A percentile compares a stretch with the other conserved stretches of the same genome.
These are phyloP conservation scores for Cercophora scortea DNA, from an alignment of 495 filamentous ascomycete species.

Conservation along the genomic window DNA sequence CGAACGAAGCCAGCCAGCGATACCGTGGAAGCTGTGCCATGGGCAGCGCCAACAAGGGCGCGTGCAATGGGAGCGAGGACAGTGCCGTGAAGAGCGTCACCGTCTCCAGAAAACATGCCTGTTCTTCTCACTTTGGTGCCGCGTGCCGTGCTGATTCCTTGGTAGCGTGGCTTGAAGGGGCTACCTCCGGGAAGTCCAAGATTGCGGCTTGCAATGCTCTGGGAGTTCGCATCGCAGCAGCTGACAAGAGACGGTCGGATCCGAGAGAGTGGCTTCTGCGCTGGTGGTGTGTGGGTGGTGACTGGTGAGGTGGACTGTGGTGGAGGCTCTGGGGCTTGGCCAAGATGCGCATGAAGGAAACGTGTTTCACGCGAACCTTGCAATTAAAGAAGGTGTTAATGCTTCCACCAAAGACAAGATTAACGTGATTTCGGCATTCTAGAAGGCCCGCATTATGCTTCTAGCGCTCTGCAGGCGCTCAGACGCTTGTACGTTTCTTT, in stretches of 20 bases:
- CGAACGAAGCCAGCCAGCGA: too few species aligned
- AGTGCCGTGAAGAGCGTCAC: too few species aligned
- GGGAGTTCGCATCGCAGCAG: slow-evolving; percentile 9
- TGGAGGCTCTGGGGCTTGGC: slow-evolving; percentile 15
- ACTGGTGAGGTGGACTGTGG: slow-evolving; percentile 4
- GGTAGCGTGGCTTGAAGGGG: slow-evolving; percentile 12
- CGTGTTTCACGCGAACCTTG: slow-evolving; percentile 39
- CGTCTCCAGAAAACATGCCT: too few species aligned
- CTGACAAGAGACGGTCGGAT: slow-evolving; percentile 13
- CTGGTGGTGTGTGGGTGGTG: too few species aligned
- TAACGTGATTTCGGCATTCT: slow-evolving; percentile 35
- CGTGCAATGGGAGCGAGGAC: too few species aligned
- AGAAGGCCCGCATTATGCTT: slow-evolving; percentile 34
- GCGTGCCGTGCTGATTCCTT: background rate
- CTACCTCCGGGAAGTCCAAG: slow-evolving; percentile 29
- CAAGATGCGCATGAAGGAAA: slow-evolving; percentile 38
- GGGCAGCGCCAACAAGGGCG: too few species aligned
- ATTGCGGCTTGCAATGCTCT: slow-evolving; percentile 41
- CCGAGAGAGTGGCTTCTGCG: too few species aligned
- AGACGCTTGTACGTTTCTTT: too few species aligned
- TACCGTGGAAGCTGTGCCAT: too few species aligned
- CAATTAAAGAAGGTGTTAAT: slow-evolving; percentile 44
- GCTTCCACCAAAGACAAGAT: slow-evolving; percentile 27
- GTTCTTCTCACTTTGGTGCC: too few species aligned
- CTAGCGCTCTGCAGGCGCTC: slow-evolving; percentile 15